phyloP scores from a whole-genome alignment of 225 moss, liverwort and hornwort species.

The Thuidium tamariscinum region DNA sequence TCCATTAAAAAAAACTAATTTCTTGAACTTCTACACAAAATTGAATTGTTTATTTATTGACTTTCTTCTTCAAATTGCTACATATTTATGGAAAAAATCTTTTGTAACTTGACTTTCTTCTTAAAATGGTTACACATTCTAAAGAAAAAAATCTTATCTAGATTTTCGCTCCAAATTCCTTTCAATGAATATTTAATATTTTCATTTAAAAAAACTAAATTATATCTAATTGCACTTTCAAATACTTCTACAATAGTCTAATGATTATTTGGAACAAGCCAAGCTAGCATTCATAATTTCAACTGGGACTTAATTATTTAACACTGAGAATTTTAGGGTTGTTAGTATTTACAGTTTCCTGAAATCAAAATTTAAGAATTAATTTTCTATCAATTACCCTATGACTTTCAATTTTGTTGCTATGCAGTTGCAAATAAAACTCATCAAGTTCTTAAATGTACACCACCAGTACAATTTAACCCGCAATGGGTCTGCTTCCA shows the following conservation, averaged over 20 bases:
- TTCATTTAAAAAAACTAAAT: background rate
- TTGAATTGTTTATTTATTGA: background rate
- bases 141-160: background rate
- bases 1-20: background rate
- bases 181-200: background rate
- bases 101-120: background rate
- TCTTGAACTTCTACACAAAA: background rate
- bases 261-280: background rate
- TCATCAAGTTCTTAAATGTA: too few relatives aligned
- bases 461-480: too few relatives aligned
- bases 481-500: too few relatives aligned
- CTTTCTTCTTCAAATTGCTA: background rate
- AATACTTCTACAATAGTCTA: background rate
- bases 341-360: background rate
- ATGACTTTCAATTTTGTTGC: too few relatives aligned
- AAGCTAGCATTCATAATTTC: background rate
- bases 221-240: background rate
- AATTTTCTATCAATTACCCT: background rate
- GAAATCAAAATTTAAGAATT: background rate
- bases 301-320: background rate
- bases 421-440: too few relatives aligned
- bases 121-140: background rate
- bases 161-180: background rate
- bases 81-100: background rate
- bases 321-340: background rate